These are phyloP conservation scores for Coemansia erecta DNA, from an alignment of 192 early-diverging fungal species.

Conservation along the genomic window DNA sequence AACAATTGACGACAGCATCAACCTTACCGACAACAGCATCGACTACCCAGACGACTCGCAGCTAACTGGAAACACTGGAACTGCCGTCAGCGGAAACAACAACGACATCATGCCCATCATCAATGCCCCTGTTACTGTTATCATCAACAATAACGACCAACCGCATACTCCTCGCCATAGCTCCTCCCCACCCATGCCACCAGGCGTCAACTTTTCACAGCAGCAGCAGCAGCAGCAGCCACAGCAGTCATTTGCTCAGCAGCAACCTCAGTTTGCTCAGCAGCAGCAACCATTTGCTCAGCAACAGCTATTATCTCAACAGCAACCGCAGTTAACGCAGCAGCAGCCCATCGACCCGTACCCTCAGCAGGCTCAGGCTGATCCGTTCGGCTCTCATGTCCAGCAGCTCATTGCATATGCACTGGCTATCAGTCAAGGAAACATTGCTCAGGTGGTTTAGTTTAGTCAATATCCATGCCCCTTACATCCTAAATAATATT, in stretches of 20 bases:
- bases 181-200: too few species aligned
- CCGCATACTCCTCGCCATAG: too few species aligned
- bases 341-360: slow-evolving; percentile 2
- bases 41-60: slow-evolving; percentile 36
- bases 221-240: too few species aligned
- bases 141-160: slow-evolving; percentile 17
- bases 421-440: slow-evolving; percentile 18
- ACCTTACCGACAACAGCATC: slow-evolving; percentile 21
- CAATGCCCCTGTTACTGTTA: slow-evolving; percentile 49
- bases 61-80: slow-evolving; percentile 43
- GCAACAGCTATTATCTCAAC: slow-evolving; percentile 6
- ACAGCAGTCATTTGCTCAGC: neutral
- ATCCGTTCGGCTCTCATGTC: slow-evolving; percentile 14
- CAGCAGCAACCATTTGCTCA: slow-evolving; percentile 2
- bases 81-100: slow-evolving; percentile 46
- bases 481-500: too few species aligned
- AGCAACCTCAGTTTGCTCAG: too few species aligned
- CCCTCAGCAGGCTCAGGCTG: neutral
- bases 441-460: too few species aligned
- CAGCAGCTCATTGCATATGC: slow-evolving; percentile 30
- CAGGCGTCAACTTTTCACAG: too few species aligned
- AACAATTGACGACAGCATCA: slow-evolving; percentile 37
- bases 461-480: too few species aligned
- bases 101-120: slow-evolving; percentile 52
- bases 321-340: neutral